Percentiles rank a stretch among this genome's conserved stretches.
phyloP scores from a whole-genome alignment of 2,329 filamentous ascomycete species.

The Dendryphion nanum region DNA sequence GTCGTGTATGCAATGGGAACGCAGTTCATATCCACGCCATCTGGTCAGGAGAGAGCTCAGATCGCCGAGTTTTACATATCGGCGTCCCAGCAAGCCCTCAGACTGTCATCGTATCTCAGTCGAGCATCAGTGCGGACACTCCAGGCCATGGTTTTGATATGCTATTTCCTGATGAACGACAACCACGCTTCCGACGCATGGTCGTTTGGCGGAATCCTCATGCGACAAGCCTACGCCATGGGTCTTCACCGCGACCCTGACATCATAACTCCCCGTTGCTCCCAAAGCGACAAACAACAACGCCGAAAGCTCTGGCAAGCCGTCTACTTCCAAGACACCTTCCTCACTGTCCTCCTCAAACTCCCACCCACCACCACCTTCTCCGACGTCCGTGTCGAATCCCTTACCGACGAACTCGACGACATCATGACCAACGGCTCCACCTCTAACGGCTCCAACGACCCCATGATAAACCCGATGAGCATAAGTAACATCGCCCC shows the following conservation, averaged over 20 bases:
- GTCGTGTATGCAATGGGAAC: conserved; percentile 76
- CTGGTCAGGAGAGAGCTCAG: conserved; percentile 64
- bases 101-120: conserved; percentile 74
- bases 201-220: conserved; percentile 75
- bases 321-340: conserved; percentile 77
- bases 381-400: conserved; percentile 74
- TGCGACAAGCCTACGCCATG: conserved; percentile 79
- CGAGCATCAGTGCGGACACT: conserved; percentile 70
- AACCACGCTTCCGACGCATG: conserved; percentile 81
- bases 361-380: conserved; percentile 76
- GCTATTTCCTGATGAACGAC: conserved; percentile 82
- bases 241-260: conserved; percentile 77
- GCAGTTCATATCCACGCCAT: conserved; percentile 65
- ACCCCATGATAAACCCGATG: conserved; percentile 51
- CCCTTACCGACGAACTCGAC: conserved; percentile 65
- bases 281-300: conserved; percentile 72
- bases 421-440: conserved; percentile 65
- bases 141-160: conserved; percentile 78
- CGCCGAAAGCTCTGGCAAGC: conserved; percentile 80
- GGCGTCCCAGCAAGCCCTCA: conserved; percentile 73
- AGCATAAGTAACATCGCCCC: conserved; percentile 51
- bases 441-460: conserved; percentile 28
- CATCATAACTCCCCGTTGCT: conserved; percentile 65
- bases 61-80: conserved; percentile 81
- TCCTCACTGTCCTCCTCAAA: conserved; percentile 73